These are phyloP conservation scores for Calamus simplicifolius DNA, from an alignment of 176 grass and related monocot genomes.

Conservation along the genomic window DNA sequence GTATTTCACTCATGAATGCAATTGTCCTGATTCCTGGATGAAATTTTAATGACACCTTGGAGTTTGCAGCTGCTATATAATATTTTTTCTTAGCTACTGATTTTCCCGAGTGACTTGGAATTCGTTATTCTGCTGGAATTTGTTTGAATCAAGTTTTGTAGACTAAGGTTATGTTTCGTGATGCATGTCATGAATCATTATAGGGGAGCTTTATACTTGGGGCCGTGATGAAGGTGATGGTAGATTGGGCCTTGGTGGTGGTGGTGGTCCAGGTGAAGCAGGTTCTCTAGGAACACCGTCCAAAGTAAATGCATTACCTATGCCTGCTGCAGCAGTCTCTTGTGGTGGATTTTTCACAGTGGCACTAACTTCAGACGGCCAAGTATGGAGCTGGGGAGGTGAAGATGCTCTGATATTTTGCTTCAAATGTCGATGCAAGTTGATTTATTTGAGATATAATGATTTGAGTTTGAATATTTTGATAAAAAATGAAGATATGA, in stretches of 20 bases:
- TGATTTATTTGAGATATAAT: no score
- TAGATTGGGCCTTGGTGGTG: constrained; percentile 76
- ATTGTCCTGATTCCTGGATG: no score
- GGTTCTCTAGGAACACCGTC: constrained; percentile 81
- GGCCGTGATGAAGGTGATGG: constrained; percentile 92
- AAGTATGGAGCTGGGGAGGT: constrained; percentile 99
- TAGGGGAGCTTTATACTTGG: constrained; percentile 94
- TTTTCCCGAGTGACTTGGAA: no score
- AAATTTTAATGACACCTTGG: no score
- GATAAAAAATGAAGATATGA: no score
- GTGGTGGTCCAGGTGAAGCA: constrained; percentile 91
- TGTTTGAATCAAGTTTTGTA: no score
- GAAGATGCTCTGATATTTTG: constrained; percentile 7
- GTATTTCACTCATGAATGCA: no score
- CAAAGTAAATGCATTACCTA: constrained; percentile 60
- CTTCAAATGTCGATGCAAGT: no score
- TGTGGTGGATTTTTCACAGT: constrained; percentile 96
- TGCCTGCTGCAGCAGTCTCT: constrained; percentile 54
- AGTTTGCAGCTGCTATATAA: no score
- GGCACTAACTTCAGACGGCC: constrained; percentile 61
- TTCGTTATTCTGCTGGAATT: no score
- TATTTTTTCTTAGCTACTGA: no score
- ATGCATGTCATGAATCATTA: not conserved
- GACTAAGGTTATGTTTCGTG: not conserved
- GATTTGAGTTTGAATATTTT: no score